Evolutionary conservation across 192 early-diverging fungal genomes (phyloP).

Genomic region (Jimgerdemannia lactiflua): DNA sequence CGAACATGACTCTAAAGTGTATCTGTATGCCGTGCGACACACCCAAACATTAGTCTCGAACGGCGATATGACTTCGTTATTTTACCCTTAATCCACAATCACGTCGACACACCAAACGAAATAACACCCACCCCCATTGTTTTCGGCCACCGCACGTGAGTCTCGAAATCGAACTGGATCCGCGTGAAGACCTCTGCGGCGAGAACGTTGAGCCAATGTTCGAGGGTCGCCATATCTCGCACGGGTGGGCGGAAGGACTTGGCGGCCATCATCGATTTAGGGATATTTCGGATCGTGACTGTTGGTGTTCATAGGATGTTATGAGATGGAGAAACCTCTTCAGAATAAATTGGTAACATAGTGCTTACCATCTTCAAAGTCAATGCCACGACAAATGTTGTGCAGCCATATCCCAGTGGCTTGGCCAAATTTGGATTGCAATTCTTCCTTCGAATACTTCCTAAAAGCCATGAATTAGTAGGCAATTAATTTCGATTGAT

Average conservation of each 20-base stretch:
- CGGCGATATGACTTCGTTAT: neutral
- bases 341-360: neutral
- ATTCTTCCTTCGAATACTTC: slow-evolving; percentile 37
- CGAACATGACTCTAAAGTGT: slow-evolving; percentile 6
- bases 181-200: slow-evolving; percentile 48
- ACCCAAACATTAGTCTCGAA: slow-evolving; percentile 1
- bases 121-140: slow-evolving; percentile 32
- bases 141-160: slow-evolving; percentile 48
- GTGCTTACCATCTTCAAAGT: slow-evolving; percentile 41
- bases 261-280: slow-evolving; percentile 45
- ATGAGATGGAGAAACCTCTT: neutral
- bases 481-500: too few species aligned
- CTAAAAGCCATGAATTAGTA: slow-evolving; percentile 12
- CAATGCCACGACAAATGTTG: slow-evolving; percentile 59
- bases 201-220: slow-evolving; percentile 51
- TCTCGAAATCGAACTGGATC: slow-evolving; percentile 47
- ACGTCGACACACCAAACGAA: too few species aligned
- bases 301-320: neutral
- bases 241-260: slow-evolving; percentile 38
- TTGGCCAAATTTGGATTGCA: slow-evolving; percentile 52
- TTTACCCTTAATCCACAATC: too few species aligned
- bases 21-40: slow-evolving; percentile 16
- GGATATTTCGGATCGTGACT: slow-evolving; percentile 25
- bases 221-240: slow-evolving; percentile 17
- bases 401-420: slow-evolving; percentile 53